Base-by-base conservation (phyloP, 257 asterid genomes). In the Paulownia fortunei region DNA sequence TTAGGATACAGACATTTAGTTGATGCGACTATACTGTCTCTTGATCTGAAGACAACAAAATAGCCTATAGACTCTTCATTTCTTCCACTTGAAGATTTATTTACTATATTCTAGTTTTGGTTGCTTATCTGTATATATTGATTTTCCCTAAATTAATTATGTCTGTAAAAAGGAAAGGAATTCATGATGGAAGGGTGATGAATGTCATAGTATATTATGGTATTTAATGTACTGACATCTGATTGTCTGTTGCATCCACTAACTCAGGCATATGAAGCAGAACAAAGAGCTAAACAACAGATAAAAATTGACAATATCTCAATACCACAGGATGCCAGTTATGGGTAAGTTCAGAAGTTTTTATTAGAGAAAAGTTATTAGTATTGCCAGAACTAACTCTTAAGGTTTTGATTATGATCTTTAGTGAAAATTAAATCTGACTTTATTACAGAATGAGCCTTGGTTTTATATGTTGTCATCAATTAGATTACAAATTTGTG, bases 251-350 rank as follows among this genome's bases (percentile, higher is more conserved):
- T 52, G 46, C 24, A 56, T 32, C 26, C 42, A 46, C 84, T 69
- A 63, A 78, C n/a, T 81, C 89, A 96, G 99, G 93, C 94, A 71
- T 93, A 78, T 81, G 99, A 93, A 83, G 97, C 89, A 30, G 93
- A 90, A 72, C 93, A 92, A 82, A 88, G 98, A 74, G 86, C 88
- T 79, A 92, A 87, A 72, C 97, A 90, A 58, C 91, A 92, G 78
- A 67, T 60, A 72, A 85, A 81, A 59, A 84, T 96, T 78, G 97
- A 92, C 76, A 82, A 69, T 70, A 80, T 90, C 78, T 66, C 86
- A 71, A 76, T 96, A 80, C 91, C 94, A 18, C 97, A 88, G 86
- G 87, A 88, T 58, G 87, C 97, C 79, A 92, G 98, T 82, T 84
- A 92, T 79, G 94, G 91, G 99, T 96, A 76, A 86, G 96, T 87